Evolutionary conservation across 2,329 filamentous ascomycete species (phyloP), one percentile per base, ranked within the genome.

Genomic region (Phyllosticta citribraziliensis): DNA sequence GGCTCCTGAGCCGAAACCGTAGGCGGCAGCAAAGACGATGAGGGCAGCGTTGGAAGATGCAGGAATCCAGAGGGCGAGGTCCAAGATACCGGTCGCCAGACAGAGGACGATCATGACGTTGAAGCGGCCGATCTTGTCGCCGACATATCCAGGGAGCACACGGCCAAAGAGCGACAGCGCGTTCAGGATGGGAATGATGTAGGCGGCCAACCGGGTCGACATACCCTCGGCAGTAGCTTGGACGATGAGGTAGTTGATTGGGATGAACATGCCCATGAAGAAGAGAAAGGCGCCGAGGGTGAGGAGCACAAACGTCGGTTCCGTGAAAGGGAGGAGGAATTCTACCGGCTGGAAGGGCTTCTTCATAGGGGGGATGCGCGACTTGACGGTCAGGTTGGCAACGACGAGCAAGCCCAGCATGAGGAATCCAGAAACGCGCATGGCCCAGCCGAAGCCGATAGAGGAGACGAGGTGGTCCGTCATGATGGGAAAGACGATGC

Each of bases 1-100:
- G 2, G 83, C 82, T 12, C 88, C 88, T 0, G 83, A 86, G 14
- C 80, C 80, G 69, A 90, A 88, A 19, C 87, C 88, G 65, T 88
- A 91, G 6, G 89, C 72, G n/a, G 81, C 77, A 12, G 82, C 79
- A 70, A 88, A 90, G 40, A 84, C 77, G 56, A 89, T 79, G 62
- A 86, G 82, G 1, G 82, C 79, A 19, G 79, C 80, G 22, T 82
- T 81, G 59, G 74, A 74, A 2, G 62, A 54, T 5, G 67, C 65
- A 1, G 69, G 79, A 4, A 84, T 73, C 83, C 84, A 86, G 5
- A 88, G 73, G 0, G 77, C 80, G 0, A 85, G 72, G 12, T 79
- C 76, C 1, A 83, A 66, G 40, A 83, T 74, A 11, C 79, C 76
- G 0, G 83, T 67, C 33, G 82, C 75, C 30, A 72, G 73, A 25